Evolutionary conservation across 2,329 filamentous ascomycete species (phyloP), one percentile per base, ranked within the genome.

Genomic region (Zelopaecilomyces penicillatus): DNA sequence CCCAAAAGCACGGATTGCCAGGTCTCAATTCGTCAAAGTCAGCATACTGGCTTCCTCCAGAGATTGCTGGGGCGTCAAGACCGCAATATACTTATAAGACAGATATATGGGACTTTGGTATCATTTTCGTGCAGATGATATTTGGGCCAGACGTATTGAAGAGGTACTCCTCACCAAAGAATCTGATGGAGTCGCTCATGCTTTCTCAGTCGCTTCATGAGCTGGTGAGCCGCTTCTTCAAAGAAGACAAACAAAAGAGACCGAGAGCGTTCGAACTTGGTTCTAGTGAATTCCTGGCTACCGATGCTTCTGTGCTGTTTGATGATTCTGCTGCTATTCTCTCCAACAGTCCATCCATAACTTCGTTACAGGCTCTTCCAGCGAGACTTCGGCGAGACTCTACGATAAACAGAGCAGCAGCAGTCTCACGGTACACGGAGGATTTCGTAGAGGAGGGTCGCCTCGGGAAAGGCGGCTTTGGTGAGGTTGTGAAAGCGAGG

Each of bases 41-140:
- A 11, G 81, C 84, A 1, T 87, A 88, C 52, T 95, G 90, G 90
- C 65, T 85, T 5, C 81, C 90, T 1, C 85, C 89, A 1, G 89
- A 95, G 64, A 74, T 89, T 41, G 76, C 78, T 30, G 75, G 69
- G 39, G 74, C 71, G 1, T 78, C 75, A 47, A 82, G 76, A 29
- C 74, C 74, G 30, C 71, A 84, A 62, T 73, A 83, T 66, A 81
- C 76, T 2, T 76, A 77, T 56, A 95, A 95, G 62, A 87, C 88
- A 0, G 93, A 97, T 61, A 79, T 97, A 6, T 98, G 93, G 93
- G 87, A 96, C 53, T 81, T 98, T 56, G 93, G 93, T 4, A 80
- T 96, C 30, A 78, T 96, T 5, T 86, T 96, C 54, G 65, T 95
- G 34, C 91, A 98, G 61, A 96, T 97, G 88, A 77, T 93, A 4